Percentiles rank a stretch among this genome's conserved stretches.
phyloP scores from a whole-genome alignment of 2,329 filamentous ascomycete species.

The Sporothrix globosa region DNA sequence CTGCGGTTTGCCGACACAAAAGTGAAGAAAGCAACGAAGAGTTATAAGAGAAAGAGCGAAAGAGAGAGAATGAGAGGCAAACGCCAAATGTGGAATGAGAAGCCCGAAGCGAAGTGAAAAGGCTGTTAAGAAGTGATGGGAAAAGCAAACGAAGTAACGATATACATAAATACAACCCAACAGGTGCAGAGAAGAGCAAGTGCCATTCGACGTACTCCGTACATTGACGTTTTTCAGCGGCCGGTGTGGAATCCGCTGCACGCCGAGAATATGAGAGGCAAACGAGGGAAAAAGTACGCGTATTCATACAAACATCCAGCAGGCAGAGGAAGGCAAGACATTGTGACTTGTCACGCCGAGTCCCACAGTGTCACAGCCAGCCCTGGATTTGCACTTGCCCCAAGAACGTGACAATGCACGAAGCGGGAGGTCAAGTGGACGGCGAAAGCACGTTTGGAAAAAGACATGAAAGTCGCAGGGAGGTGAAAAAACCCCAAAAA shows the following conservation, averaged over 20 bases:
- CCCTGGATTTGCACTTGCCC: neutral
- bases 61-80: no score
- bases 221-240: neutral
- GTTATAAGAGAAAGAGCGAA: neutral
- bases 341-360: slow-evolving; percentile 19
- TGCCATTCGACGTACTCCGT: neutral
- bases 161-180: neutral
- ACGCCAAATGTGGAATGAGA: neutral
- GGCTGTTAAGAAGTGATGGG: neutral
- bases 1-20: slow-evolving; percentile 4
- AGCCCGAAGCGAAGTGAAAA: neutral
- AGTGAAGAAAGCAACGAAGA: neutral
- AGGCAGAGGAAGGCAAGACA: neutral
- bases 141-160: neutral
- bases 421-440: slow-evolving; percentile 2
- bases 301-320: neutral
- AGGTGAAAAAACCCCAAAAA: neutral
- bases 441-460: neutral
- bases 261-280: slow-evolving; percentile 11
- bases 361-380: neutral
- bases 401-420: slow-evolving; percentile 14
- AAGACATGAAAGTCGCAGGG: neutral
- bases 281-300: neutral
- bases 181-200: neutral
- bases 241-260: slow-evolving; percentile 10